Evolutionary conservation across 1,284 basidiomycete genomes (phyloP), one percentile per base, ranked within the genome.

Genomic region (Ustilago crameri): DNA sequence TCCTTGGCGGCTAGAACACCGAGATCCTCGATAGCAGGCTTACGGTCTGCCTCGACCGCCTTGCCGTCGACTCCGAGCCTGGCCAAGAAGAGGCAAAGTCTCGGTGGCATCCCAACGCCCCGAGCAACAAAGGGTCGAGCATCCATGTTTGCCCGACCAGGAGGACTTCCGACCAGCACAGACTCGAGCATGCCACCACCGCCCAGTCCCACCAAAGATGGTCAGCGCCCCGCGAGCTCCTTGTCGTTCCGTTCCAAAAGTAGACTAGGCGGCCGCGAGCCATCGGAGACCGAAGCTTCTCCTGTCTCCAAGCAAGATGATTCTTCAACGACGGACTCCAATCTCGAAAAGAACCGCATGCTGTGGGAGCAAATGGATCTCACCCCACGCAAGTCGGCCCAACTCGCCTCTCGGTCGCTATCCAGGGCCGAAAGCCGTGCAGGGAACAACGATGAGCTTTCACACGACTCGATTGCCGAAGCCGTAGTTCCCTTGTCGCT

Each of bases 331-430:
- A 46, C 52, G 5, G 66, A 74, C 26, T 55, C 51, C 3, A 71
- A 58, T 51, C 57, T 86, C 80, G 84, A 47, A 85, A 89, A 66
- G 80, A 87, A 18, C 85, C 87, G 20, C 76, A 87, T 37, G 20
- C 56, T 76, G 26, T 54, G 65, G 22, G 74, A 76, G 40, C 62
- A 77, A 51, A 74, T 79, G 63, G 69, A 76, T 30, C 73, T 75
- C 22, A 66, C 64, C 0, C 68, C 72, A 14, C 58, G 57, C 54
- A 74, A 70, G 42, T 65, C 73, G 15, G 63, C 75, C 15, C 50
- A 66, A 17, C 56, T 66, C n/a, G 57, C 60, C 37, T 51, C 53
- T 22, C 59, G 65, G 5, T 56, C 54, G 12, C 59, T 73, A 37
- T 67, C 73, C 41, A 46, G 72, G 27, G 61, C 63, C 47, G 75